Percentiles rank a stretch among this genome's conserved stretches.
Conservation (phyloP, 2,329 filamentous ascomycete species). For the Xylaria sp. region DNA sequence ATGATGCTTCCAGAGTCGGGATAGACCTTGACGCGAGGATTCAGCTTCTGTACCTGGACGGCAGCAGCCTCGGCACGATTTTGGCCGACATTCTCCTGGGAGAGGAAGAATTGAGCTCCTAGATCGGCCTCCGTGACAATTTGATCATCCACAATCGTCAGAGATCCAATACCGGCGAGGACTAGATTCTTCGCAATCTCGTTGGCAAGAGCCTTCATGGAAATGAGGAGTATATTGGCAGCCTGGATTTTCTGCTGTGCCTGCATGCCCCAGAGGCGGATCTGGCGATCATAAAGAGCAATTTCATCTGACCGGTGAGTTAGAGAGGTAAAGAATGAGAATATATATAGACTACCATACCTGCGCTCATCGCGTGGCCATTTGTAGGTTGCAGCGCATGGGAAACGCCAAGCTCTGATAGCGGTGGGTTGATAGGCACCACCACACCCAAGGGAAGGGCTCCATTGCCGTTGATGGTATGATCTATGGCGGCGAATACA, state of each 20-base stretch:
- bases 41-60: constrained; percentile 83
- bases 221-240: constrained; percentile 90
- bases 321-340: constrained; percentile 28
- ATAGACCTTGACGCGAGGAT: constrained; percentile 84
- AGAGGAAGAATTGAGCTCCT: constrained; percentile 84
- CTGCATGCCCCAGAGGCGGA: constrained; percentile 95
- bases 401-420: constrained; percentile 30
- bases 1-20: constrained; percentile 76
- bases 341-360: constrained; percentile 42
- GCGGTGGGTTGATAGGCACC: constrained; percentile 37
- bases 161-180: constrained; percentile 87
- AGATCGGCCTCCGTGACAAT: constrained; percentile 81
- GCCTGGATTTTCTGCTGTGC: constrained; percentile 93
- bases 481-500: constrained; percentile 36
- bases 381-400: constrained; percentile 37
- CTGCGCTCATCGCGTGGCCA: constrained; percentile 51
- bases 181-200: constrained; percentile 98
- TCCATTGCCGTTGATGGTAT: constrained; percentile 40
- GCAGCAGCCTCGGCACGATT: constrained; percentile 87
- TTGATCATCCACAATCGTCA: constrained; percentile 88
- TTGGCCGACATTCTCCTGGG: constrained; percentile 74
- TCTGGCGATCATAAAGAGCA: constrained; percentile 96
- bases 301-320: constrained; percentile 77
- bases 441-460: constrained; percentile 36
- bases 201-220: constrained; percentile 86